Base-by-base conservation (phyloP, 495 filamentous ascomycete species). In the Lasiosphaeria ovina region DNA sequence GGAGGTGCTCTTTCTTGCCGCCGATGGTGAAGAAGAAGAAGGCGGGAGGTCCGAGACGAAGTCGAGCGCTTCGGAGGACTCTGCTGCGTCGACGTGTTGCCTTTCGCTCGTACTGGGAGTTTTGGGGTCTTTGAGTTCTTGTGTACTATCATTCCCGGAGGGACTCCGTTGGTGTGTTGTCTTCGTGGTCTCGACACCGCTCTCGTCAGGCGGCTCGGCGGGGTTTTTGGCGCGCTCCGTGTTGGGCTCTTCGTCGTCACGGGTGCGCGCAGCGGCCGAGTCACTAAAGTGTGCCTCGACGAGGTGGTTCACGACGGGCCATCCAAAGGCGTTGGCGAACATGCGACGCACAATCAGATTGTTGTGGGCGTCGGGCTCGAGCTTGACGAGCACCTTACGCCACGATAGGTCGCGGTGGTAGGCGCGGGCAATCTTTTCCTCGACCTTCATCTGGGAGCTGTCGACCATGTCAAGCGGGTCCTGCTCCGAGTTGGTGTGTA, bases 291-390 rank as follows among this genome's bases (percentile, higher is more conserved):
- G 94, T 0, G 91, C 91, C 68, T 97, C 92, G 49, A 93, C 90
- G 3, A 98, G 76, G 70, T 98, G 94, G 69, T 96, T 89, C 51
- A 97, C 79, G 5, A 98, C 94, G 0, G 93, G 93, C 94, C 94
- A 98, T 3, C 94, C 94, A 67, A 96, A 96, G 0, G 94, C 94
- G 70, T 98, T 98, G 58, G 92, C 88, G 65, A 98, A 98, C 85
- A 90, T 93, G 35, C 94, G 86, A 33, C 94, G 88, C 17, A 98
- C 94, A 60, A 97, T 88, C 59, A 98, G 93, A 70, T 98, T 98
- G 74, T 98, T 98, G 73, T 98, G 94, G 3, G 94, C 94, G 79
- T 98, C 94, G 1, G 94, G 94, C 70, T 98, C 94, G 8, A 98
- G 81, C 48, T 93, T 85, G 24, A 98, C 94, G 9, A 98, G 84